Evolutionary conservation across 2,329 filamentous ascomycete genomes (phyloP), one percentile per base, ranked within the genome.

Genomic region (Alternaria dauci): DNA sequence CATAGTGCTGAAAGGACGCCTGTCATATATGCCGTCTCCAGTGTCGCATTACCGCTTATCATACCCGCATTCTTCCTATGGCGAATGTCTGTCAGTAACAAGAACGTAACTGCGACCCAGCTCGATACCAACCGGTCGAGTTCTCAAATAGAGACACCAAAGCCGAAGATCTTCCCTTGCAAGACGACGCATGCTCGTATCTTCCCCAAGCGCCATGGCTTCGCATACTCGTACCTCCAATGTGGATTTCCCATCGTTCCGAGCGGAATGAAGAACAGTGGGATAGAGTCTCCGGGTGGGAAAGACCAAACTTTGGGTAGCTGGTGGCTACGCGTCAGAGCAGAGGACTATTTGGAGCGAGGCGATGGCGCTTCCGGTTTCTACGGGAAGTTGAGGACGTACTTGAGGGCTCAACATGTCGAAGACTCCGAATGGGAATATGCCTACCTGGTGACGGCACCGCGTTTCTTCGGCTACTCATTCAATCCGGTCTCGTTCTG

Each of bases 401-500:
- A 87, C 71, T 81, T 93, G 25, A 65, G 75, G 71, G 66, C 83
- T 34, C 83, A 93, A 86, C 82, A 82, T 12, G 80, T 87, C n/a
- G 81, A 88, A 59, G 85, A 86, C 51, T 72, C 81, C 2, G 79
- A 83, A 46, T 93, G 90, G 78, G 86, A 88, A 11, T 83, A 88
- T 69, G 89, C 88, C 0, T 93, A 92, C 68, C 81, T 94, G 4
- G 82, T 92, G 23, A 93, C 91, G 2, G 89, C 89, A 4, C 86
- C 90, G 5, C 84, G 84, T 30, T 89, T 92, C 62, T 74, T 91
- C 6, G 88, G 89, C 3, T 91, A 91, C 71, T 86, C 87, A 23
- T 92, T 91, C 78, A 93, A 92, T 68, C 90, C 90, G 0, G 88
- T 91, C 3, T 93, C 90, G 0, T 91, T 93, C 69, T 94, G 91